These are phyloP conservation scores for Capsaspora owczarzaki DNA, from an alignment of 78 protist genomes.

Conservation along the genomic window DNA sequence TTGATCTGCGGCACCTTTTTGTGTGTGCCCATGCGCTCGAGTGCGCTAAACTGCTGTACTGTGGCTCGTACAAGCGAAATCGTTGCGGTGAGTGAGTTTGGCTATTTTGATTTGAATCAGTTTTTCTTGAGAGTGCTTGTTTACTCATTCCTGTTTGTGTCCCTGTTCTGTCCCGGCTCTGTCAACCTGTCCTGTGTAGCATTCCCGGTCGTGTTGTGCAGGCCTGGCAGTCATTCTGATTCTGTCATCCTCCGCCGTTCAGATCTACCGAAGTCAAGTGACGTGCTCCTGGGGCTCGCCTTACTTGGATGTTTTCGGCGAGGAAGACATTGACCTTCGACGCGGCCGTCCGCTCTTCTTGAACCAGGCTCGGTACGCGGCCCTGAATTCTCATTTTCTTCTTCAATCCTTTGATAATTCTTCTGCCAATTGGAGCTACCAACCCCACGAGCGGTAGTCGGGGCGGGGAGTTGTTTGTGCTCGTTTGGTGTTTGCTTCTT, in stretches of 20 bases:
- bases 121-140: no score
- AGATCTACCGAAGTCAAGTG: background rate
- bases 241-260: background rate
- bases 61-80: background rate
- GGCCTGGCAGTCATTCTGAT: background rate
- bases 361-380: background rate
- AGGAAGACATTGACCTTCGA: background rate
- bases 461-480: no score
- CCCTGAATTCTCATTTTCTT: background rate
- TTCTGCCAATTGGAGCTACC: no score
- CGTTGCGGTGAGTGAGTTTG: no score
- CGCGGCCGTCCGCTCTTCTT: background rate
- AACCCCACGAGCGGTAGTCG: no score
- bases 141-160: no score
- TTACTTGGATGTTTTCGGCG: background rate
- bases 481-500: no score
- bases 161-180: no score
- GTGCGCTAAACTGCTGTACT: background rate
- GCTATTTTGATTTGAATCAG: no score
- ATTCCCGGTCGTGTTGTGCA: background rate
- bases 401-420: no score
- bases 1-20: background rate
- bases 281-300: background rate
- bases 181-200: no score
- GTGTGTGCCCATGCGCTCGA: no score